Conservation (phyloP, 139 green algal species). For the Closterium sp. region DNA sequence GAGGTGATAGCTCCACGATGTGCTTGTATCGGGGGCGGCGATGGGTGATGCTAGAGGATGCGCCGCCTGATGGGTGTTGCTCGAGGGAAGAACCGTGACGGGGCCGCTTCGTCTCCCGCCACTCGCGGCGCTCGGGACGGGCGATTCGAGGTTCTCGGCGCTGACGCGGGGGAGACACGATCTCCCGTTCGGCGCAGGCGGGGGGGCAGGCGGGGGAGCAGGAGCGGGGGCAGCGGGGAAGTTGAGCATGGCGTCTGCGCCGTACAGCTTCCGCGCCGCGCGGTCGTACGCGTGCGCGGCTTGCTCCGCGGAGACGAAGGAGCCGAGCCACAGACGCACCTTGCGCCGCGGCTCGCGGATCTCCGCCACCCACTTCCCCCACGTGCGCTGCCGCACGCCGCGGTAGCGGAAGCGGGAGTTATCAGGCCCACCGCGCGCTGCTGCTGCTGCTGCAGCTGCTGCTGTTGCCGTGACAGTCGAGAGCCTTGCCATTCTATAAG, state of each 20-base stretch:
- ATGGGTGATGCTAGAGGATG: background rate
- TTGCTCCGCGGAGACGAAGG: slow-evolving; percentile 13
- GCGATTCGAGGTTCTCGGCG: too few relatives aligned
- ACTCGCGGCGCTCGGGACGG: too few relatives aligned
- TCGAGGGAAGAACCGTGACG: background rate
- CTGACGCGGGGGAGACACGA: too few relatives aligned
- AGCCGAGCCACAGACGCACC: background rate
- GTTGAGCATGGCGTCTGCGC: background rate
- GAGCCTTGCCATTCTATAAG: background rate
- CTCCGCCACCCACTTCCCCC: background rate
- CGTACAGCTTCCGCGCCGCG: slow-evolving; percentile 22
- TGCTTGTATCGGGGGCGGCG: background rate
- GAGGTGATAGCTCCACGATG: background rate
- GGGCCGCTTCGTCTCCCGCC: too few relatives aligned
- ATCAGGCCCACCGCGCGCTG: background rate
- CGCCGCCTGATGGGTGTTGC: background rate
- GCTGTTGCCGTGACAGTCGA: background rate
- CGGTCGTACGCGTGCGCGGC: slow-evolving; percentile 7
- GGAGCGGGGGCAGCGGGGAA: background rate
- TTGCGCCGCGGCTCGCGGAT: background rate
- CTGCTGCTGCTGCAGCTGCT: background rate
- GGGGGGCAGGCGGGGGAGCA: too few relatives aligned
- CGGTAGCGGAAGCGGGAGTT: background rate
- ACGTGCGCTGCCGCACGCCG: background rate
- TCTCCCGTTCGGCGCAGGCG: too few relatives aligned